Conservation (phyloP, 169 alveolate genomes). For the Cryptosporidium parvum region DNA sequence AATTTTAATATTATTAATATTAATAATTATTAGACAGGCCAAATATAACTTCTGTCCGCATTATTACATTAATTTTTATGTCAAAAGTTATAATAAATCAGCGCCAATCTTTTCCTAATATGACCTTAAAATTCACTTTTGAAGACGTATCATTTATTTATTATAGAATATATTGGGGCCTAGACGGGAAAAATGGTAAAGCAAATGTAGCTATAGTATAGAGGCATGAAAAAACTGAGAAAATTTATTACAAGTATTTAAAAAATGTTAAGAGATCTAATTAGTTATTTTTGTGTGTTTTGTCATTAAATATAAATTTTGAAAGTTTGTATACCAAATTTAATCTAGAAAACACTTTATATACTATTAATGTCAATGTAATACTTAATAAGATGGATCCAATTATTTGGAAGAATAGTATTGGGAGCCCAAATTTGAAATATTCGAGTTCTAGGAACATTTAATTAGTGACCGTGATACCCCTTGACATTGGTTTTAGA, state of each 20-base stretch:
- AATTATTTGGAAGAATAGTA: background rate
- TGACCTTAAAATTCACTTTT: background rate
- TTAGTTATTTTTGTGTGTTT: background rate
- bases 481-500: background rate
- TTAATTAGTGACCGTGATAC: background rate
- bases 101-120: background rate
- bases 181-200: background rate
- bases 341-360: background rate
- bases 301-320: constrained; percentile 24
- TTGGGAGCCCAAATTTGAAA: constrained; percentile 12
- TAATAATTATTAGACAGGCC: background rate
- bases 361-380: background rate
- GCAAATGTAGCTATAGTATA: background rate
- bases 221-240: background rate
- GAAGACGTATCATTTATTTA: background rate
- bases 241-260: no score
- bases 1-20: background rate
- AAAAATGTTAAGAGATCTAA: background rate
- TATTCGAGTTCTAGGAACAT: background rate
- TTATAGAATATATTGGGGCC: background rate
- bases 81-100: background rate
- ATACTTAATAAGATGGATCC: constrained; percentile 18
- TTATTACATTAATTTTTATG: background rate
- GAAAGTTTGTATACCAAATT: constrained; percentile 25
- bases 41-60: background rate